Evolutionary conservation across 2,329 filamentous ascomycete species (phyloP), one percentile per base, ranked within the genome.

Genomic region (Eurotiales sp.): DNA sequence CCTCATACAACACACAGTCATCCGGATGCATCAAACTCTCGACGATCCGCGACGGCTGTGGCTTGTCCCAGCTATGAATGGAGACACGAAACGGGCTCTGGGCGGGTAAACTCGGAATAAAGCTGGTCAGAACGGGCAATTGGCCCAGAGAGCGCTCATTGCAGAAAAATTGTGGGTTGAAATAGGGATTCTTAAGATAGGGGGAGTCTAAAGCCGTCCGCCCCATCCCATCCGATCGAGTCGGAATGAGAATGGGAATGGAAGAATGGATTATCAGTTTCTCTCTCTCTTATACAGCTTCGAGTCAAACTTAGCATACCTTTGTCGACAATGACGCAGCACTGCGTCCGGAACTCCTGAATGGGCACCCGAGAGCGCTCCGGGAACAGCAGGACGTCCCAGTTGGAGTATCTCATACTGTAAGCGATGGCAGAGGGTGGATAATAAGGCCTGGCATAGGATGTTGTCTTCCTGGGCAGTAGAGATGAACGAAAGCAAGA

Each of bases 301-400:
- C n/a, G n/a, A n/a, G n/a, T n/a, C n/a, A n/a, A n/a, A n/a, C n/a
- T n/a, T n/a, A n/a, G n/a, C n/a, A 51, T 55, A 72, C 73, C 71
- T 57, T 64, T 66, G 55, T 81, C 79, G 52, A 71, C 72, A 30
- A 84, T 79, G 27, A 86, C 82, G 65, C 87, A 86, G 66, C 88
- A 95, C 55, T 82, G 78, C 7, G 88, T 88, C 63, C 84, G 85
- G 77, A 93, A 95, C 69, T 95, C 90, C 67, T 88, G 87, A 50
- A 91, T 70, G 1, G 90, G 90, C 11, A 86, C 72, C 60, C 83
- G 84, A 59, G 78, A 83, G 55, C 80, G 78, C 68, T 74, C 73
- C 0, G 88, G 85, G 65, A 95, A 95, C 55, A 95, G 76, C 39
- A 95, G 81, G 50, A 93, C 80, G 62, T 95, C 90, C 90, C 89